These are phyloP conservation scores for Diaporthe sp. DNA, from an alignment of 2,329 filamentous ascomycete genomes.

Conservation along the genomic window DNA sequence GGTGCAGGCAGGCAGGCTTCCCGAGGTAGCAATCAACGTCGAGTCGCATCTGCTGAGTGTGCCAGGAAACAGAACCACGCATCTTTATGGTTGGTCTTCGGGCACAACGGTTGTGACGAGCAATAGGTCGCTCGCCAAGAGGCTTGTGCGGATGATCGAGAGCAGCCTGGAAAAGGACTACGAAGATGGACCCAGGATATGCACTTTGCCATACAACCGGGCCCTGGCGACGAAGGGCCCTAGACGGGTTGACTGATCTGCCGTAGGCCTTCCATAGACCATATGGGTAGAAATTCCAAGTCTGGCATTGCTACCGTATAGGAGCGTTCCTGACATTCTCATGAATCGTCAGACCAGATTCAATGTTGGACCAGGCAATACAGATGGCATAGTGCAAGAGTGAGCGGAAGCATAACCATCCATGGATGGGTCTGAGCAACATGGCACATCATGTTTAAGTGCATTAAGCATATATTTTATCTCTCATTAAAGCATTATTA, in stretches of 20 bases:
- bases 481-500: neutral
- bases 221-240: constrained; percentile 34
- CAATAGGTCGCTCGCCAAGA: constrained; percentile 28
- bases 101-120: constrained; percentile 27
- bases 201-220: constrained; percentile 28
- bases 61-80: constrained; percentile 26
- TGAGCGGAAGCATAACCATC: neutral
- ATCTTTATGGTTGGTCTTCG: constrained; percentile 25
- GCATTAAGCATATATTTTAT: neutral
- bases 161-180: constrained; percentile 29
- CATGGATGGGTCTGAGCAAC: neutral
- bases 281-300: neutral
- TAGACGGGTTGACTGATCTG: constrained; percentile 4
- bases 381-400: neutral
- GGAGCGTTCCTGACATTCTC: no score
- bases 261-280: neutral
- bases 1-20: constrained; percentile 23
- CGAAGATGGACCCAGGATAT: constrained; percentile 30
- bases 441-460: neutral
- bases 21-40: constrained; percentile 24
- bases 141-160: constrained; percentile 30
- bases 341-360: no score
- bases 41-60: constrained; percentile 26
- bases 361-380: no score
- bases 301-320: neutral